Evolutionary conservation across 73 alveolate species (phyloP).

Genomic region (Uronychia binucleata): DNA sequence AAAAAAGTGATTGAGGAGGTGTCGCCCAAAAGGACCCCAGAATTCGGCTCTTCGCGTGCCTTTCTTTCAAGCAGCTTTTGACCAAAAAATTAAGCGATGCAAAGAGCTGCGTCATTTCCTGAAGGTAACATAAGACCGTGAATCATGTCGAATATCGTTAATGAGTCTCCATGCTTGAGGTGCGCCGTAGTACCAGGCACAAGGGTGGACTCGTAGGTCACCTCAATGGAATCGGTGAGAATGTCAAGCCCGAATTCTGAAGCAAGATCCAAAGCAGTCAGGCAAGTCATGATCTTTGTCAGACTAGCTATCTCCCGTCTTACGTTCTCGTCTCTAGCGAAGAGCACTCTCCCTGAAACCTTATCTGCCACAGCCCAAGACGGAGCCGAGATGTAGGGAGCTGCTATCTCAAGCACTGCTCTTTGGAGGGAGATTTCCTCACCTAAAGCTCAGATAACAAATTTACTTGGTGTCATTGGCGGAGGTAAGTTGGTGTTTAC

Average conservation of each 20-base stretch:
- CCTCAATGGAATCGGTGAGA: slow-evolving; percentile 14
- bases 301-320: slow-evolving; percentile 76
- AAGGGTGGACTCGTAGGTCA: slow-evolving; percentile 35
- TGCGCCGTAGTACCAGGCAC: slow-evolving; percentile 75
- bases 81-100: slow-evolving; percentile 75
- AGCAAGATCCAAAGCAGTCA: slow-evolving; percentile 49
- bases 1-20: too few relatives aligned
- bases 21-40: too few relatives aligned
- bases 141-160: slow-evolving; percentile 65
- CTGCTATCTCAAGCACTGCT: neutral
- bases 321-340: slow-evolving; percentile 61
- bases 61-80: slow-evolving; percentile 10
- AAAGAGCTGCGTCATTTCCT: slow-evolving; percentile 87
- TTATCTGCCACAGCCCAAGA: slow-evolving; percentile 53
- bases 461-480: neutral
- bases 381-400: slow-evolving; percentile 33
- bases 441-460: neutral
- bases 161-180: slow-evolving; percentile 58
- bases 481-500: neutral
- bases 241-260: slow-evolving; percentile 54
- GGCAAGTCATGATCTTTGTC: slow-evolving; percentile 81
- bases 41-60: neutral
- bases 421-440: neutral
- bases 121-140: slow-evolving; percentile 86
- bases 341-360: slow-evolving; percentile 56